Evolutionary conservation across 225 moss, liverwort and hornwort species (phyloP).

Genomic region (Pseudoscleropodium purum): DNA sequence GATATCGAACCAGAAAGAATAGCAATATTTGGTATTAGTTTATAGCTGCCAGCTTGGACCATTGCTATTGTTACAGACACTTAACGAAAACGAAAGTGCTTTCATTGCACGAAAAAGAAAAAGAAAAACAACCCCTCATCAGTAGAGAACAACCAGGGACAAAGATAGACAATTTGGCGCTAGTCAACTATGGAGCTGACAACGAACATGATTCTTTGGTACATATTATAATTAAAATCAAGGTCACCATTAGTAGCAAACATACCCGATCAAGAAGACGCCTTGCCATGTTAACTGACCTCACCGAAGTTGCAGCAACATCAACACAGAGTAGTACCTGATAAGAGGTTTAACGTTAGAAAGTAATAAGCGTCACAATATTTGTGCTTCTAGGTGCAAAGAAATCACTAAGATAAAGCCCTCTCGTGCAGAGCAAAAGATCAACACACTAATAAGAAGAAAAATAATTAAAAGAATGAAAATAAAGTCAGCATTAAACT

Average conservation of each 20-base stretch:
- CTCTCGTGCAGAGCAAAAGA: not conserved
- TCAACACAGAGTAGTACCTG: slow-evolving; percentile 86
- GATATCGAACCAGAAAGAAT: not conserved
- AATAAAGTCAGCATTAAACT: not conserved
- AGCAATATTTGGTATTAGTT: not conserved
- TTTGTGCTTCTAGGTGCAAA: not conserved
- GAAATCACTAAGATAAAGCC: not conserved
- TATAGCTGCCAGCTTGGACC: not conserved
- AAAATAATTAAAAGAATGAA: not conserved
- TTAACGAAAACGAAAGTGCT: not conserved
- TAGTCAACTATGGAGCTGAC: not conserved
- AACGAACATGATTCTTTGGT: not conserved
- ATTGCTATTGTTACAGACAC: not conserved
- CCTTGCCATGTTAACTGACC: slow-evolving; percentile 65
- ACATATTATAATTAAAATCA: not conserved
- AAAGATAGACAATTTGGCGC: not conserved
- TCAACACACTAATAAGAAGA: not conserved
- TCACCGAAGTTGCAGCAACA: slow-evolving; percentile 74
- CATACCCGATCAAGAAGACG: slow-evolving; percentile 83
- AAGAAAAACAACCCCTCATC: not conserved
- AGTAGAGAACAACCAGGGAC: not conserved
- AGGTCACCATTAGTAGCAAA: not conserved
- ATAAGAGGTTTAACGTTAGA: not conserved
- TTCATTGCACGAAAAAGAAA: not conserved
- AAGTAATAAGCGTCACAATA: not conserved